Percentiles rank a stretch among this genome's conserved stretches.
Conservation (phyloP, 1,284 basidiomycete species). For the Puccinia horiana region DNA sequence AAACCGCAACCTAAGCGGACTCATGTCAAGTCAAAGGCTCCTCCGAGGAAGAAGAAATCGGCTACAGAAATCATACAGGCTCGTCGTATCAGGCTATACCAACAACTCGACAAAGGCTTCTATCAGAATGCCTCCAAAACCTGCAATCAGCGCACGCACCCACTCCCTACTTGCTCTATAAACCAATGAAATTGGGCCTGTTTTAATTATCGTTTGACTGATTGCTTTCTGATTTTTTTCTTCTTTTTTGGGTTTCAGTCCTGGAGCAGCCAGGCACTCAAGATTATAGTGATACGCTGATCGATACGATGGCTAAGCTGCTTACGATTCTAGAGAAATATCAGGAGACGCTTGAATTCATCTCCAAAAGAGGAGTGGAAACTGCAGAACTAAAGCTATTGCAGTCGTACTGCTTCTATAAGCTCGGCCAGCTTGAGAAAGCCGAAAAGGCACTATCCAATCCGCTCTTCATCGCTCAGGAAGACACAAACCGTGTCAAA, state of each 20-base stretch:
- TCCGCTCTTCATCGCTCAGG: background rate
- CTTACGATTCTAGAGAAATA: conserved; percentile 34
- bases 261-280: background rate
- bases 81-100: conserved; percentile 15
- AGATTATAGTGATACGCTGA: background rate
- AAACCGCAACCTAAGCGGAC: background rate
- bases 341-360: conserved; percentile 32
- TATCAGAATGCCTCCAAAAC: conserved; percentile 38
- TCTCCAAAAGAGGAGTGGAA: background rate
- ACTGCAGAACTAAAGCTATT: conserved; percentile 17
- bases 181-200: background rate
- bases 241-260: background rate
- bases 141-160: conserved; percentile 28
- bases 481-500: conserved; percentile 5
- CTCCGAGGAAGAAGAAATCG: background rate
- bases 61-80: background rate
- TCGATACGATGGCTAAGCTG: conserved; percentile 35
- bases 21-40: background rate
- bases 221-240: too few species aligned
- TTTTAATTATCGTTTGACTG: too few species aligned
- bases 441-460: background rate
- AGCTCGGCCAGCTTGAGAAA: conserved; percentile 17
- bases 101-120: conserved; percentile 37
- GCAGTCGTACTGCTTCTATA: conserved; percentile 40
- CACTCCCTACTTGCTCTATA: background rate